These are phyloP conservation scores for Lonicera japonica DNA, from an alignment of 129 eudicot species.

Conservation along the genomic window DNA sequence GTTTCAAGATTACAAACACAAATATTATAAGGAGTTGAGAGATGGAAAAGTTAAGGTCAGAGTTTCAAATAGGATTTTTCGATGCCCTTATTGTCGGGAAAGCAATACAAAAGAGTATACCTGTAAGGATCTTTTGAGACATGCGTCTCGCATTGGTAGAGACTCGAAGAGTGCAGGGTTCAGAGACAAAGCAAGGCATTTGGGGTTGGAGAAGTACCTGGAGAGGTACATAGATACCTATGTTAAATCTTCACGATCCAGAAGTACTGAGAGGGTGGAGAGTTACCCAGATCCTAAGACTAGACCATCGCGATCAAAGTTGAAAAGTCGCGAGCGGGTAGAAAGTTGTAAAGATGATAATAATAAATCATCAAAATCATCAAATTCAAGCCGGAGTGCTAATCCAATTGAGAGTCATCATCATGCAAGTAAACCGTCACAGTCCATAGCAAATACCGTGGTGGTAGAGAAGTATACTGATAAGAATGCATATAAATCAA, in stretches of 20 bases:
- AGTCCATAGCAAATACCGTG: background rate
- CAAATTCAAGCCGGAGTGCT: background rate
- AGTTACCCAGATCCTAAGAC: background rate
- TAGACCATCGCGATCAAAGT: background rate
- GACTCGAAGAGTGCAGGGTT: slow-evolving; percentile 38
- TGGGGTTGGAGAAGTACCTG: slow-evolving; percentile 43
- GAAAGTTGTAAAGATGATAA: slow-evolving; percentile 4
- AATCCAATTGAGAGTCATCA: no score
- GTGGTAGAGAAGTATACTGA: no score
- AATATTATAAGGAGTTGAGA: slow-evolving; percentile 41
- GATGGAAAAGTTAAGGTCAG: slow-evolving; percentile 18
- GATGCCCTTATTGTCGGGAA: slow-evolving; percentile 58
- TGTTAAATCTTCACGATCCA: slow-evolving; percentile 8
- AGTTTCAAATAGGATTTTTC: slow-evolving; percentile 20
- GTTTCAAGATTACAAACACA: slow-evolving; percentile 32
- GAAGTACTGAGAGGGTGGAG: slow-evolving; percentile 4
- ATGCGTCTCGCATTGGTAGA: slow-evolving; percentile 44
- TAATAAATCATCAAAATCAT: slow-evolving; percentile 8
- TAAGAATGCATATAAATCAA: no score
- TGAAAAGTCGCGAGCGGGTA: background rate
- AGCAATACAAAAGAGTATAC: slow-evolving; percentile 34
- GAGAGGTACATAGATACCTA: slow-evolving; percentile 21
- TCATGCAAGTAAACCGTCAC: background rate
- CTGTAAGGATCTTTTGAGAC: slow-evolving; percentile 37
- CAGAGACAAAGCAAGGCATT: slow-evolving; percentile 50